These are phyloP conservation scores for Schizochytrium sp. DNA, from an alignment of 108 stramenopile genomes.

Conservation along the genomic window DNA sequence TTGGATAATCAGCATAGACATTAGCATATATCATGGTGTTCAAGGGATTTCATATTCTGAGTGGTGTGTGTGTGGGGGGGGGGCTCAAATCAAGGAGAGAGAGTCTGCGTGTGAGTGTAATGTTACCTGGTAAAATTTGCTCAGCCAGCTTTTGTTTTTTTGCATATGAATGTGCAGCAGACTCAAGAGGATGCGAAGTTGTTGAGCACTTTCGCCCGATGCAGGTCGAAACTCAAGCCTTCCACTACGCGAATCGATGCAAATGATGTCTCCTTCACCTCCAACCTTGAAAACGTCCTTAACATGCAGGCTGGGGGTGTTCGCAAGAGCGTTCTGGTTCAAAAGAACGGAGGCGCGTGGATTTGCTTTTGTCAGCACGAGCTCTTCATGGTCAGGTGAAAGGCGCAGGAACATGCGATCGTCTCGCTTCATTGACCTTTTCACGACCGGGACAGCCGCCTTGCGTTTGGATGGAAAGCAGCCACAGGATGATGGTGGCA, in stretches of 20 bases:
- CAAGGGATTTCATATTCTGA: no score
- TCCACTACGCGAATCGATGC: background rate
- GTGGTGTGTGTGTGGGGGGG: no score
- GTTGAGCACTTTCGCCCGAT: background rate
- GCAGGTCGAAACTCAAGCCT: background rate
- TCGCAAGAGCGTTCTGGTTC: background rate
- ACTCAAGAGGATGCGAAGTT: background rate
- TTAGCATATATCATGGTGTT: no score
- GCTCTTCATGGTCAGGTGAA: background rate
- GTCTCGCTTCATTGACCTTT: background rate
- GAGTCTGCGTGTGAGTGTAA: slow-evolving; percentile 12
- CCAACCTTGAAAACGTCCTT: background rate
- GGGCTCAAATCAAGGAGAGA: background rate
- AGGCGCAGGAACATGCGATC: background rate
- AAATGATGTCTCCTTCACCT: background rate
- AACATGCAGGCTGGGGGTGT: background rate
- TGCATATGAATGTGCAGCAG: slow-evolving; percentile 4
- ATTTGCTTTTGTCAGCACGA: background rate
- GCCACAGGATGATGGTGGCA: background rate
- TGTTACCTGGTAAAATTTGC: slow-evolving; percentile 26
- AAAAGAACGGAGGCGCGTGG: background rate
- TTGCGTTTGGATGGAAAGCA: background rate
- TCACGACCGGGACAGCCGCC: background rate
- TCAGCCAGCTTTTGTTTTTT: background rate
- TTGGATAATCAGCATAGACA: no score